phyloP scores from a whole-genome alignment of 2,329 filamentous ascomycete genomes.

The Fusarium illudens region DNA sequence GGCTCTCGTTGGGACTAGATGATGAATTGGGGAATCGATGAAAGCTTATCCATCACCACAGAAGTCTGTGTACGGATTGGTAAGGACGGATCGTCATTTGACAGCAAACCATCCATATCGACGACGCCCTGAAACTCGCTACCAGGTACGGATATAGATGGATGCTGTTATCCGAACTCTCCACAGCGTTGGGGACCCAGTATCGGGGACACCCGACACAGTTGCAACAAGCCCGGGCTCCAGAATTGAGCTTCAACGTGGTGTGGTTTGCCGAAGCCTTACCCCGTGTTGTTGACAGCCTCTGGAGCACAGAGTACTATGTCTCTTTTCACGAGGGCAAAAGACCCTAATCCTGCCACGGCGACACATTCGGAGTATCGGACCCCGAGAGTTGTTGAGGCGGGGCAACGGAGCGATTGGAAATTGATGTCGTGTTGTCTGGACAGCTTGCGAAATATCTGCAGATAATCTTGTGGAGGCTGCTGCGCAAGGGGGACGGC shows the following conservation, averaged over 20 bases:
- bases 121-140: background rate
- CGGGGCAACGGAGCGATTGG: background rate
- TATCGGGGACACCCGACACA: background rate
- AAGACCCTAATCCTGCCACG: background rate
- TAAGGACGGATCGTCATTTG: background rate
- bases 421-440: background rate
- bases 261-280: background rate
- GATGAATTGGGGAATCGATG: background rate
- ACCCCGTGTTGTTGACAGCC: background rate
- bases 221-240: background rate
- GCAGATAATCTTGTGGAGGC: background rate
- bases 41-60: background rate
- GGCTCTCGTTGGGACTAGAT: background rate
- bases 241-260: background rate
- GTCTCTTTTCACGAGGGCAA: background rate
- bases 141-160: background rate
- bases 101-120: background rate
- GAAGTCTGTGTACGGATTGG: background rate
- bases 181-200: background rate
- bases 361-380: background rate
- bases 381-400: background rate
- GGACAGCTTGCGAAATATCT: background rate
- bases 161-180: background rate
- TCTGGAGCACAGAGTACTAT: background rate
- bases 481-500: background rate